Conservation (phyloP, 495 filamentous ascomycete genomes). For the Hyaloscypha finlandica region DNA sequence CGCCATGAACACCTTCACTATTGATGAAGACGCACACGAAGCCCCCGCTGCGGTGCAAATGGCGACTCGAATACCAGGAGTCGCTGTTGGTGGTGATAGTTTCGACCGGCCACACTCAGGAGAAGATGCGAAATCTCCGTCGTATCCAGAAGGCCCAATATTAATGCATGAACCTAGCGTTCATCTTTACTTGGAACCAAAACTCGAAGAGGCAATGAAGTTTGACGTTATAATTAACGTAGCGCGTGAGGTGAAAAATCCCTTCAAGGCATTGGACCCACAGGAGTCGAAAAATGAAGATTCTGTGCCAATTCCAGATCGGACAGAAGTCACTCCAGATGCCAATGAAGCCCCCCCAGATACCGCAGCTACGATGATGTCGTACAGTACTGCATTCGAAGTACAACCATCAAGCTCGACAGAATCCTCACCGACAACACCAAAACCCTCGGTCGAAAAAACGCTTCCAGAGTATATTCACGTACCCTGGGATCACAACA, state of each 20-base stretch:
- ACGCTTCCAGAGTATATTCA: slow-evolving; percentile 89
- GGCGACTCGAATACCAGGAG: slow-evolving; percentile 51
- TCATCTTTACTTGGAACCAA: slow-evolving; percentile 89
- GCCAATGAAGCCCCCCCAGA: slow-evolving; percentile 59
- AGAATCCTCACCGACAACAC: slow-evolving; percentile 56
- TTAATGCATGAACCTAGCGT: slow-evolving; percentile 93
- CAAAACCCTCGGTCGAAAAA: slow-evolving; percentile 48
- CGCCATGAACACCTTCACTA: slow-evolving; percentile 41
- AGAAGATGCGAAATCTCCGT: slow-evolving; percentile 81
- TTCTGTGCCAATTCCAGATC: slow-evolving; percentile 5
- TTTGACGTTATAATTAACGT: slow-evolving; percentile 97
- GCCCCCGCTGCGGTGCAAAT: slow-evolving; percentile 65
- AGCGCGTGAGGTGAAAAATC: slow-evolving; percentile 89
- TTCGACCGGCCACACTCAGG: slow-evolving; percentile 52
- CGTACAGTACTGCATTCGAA: slow-evolving; percentile 75
- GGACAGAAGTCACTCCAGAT: slow-evolving; percentile 37
- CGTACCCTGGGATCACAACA: slow-evolving; percentile 97
- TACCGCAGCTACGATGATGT: slow-evolving; percentile 68
- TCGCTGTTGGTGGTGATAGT: slow-evolving; percentile 42
- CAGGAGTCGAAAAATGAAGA: slow-evolving; percentile 29
- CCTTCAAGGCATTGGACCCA: slow-evolving; percentile 58
- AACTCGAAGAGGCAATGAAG: slow-evolving; percentile 74
- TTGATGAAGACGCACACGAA: slow-evolving; percentile 71
- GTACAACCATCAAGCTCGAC: slow-evolving; percentile 39
- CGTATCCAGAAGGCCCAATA: slow-evolving; percentile 90